Evolutionary conservation across 1,284 basidiomycete genomes (phyloP).

Genomic region (Fomitopsis betulina): DNA sequence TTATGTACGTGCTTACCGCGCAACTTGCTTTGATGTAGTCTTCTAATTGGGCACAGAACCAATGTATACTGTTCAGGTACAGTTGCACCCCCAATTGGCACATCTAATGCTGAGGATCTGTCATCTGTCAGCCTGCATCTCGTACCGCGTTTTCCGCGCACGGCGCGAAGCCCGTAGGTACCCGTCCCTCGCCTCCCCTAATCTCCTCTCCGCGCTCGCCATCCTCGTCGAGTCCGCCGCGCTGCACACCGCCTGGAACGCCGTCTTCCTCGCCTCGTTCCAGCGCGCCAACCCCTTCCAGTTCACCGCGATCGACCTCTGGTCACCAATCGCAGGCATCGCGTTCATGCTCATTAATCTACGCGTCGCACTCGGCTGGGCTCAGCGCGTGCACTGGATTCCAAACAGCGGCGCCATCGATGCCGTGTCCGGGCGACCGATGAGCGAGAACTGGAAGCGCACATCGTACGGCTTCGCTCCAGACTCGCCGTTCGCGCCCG

Average conservation of each 20-base stretch:
- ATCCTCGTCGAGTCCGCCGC: constrained; percentile 5
- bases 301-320: constrained; percentile 8
- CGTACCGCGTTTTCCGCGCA: constrained; percentile 3
- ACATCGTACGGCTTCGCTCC: neutral
- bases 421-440: neutral
- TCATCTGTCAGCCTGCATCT: neutral
- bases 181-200: neutral
- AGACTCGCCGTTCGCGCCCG: neutral
- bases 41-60: neutral
- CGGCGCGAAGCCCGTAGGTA: neutral
- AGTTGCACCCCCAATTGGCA: neutral
- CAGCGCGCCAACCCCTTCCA: neutral
- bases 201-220: constrained; percentile 1
- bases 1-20: neutral
- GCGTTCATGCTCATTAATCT: constrained; percentile 8
- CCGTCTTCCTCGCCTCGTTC: constrained; percentile 2
- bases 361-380: constrained; percentile 7
- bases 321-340: constrained; percentile 6
- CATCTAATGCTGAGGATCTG: neutral
- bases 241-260: constrained; percentile 5
- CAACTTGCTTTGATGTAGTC: neutral
- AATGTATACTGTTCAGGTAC: constrained; percentile 4
- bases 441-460: neutral
- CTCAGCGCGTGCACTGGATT: neutral
- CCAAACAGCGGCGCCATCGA: neutral